Conservation (phyloP, 441 rosid genomes). For the Dalechampia spathulata region DNA sequence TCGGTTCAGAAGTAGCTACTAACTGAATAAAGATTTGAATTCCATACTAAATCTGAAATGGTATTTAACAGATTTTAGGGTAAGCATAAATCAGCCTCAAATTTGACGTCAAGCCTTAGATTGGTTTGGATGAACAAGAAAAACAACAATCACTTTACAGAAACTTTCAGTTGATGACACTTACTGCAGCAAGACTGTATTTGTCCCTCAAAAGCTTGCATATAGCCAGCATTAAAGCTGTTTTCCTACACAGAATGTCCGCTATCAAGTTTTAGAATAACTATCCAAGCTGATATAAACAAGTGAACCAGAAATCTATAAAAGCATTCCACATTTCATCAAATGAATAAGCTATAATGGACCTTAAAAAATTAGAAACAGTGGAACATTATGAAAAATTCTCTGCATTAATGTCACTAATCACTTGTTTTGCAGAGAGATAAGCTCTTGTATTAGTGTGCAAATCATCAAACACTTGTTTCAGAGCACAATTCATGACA, state of each 20-base stretch:
- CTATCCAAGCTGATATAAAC: background rate
- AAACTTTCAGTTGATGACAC: constrained; percentile 15
- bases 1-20: background rate
- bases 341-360: no score
- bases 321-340: no score
- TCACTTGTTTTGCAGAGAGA: no score
- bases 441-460: no score
- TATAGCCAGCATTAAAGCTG: constrained; percentile 86
- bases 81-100: background rate
- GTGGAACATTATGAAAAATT: no score
- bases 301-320: background rate
- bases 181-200: constrained; percentile 96
- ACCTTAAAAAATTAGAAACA: no score
- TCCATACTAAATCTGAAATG: background rate
- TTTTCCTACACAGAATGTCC: constrained; percentile 48
- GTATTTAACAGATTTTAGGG: background rate
- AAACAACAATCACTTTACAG: background rate
- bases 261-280: constrained; percentile 2
- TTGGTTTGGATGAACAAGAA: background rate
- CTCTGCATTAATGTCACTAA: no score
- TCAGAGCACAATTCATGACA: background rate
- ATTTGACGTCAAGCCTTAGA: background rate
- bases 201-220: constrained; percentile 70
- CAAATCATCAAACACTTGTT: no score
- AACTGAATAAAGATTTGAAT: background rate